Conservation (phyloP, 2,329 filamentous ascomycete species). For the Trichophyton verrucosum region DNA sequence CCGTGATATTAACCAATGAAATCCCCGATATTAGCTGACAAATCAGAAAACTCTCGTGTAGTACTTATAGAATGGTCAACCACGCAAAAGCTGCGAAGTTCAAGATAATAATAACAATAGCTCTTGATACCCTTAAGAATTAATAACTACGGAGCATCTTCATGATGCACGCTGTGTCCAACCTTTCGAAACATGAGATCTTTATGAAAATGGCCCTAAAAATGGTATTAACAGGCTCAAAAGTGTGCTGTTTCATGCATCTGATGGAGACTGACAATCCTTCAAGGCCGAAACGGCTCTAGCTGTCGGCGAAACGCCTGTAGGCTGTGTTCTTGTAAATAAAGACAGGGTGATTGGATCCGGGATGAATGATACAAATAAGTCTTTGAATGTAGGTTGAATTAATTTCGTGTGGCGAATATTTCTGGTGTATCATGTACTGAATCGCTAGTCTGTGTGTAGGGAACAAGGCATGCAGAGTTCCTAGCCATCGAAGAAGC, state of each 20-base stretch:
- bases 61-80: too few relatives aligned
- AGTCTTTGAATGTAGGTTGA: slow-evolving; percentile 54
- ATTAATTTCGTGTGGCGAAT: background rate
- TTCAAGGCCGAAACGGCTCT: slow-evolving; percentile 71
- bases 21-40: too few relatives aligned
- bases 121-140: background rate
- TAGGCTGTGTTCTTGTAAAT: slow-evolving; percentile 87
- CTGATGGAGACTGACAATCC: background rate
- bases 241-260: background rate
- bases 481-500: slow-evolving; percentile 71
- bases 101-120: too few relatives aligned
- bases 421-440: background rate
- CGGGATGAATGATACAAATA: slow-evolving; percentile 95
- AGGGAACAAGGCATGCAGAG: slow-evolving; percentile 90
- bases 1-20: too few relatives aligned
- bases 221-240: slow-evolving; percentile 48
- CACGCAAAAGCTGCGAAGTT: too few relatives aligned
- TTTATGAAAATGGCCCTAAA: slow-evolving; percentile 79
- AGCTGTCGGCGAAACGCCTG: slow-evolving; percentile 78
- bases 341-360: slow-evolving; percentile 65
- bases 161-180: background rate
- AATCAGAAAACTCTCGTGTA: too few relatives aligned
- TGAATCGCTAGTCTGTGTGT: background rate
- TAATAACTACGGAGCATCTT: background rate
- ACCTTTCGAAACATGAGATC: slow-evolving; percentile 34